These are phyloP conservation scores for Phytophthora colocasiae DNA, from an alignment of 352 stramenopile genomes.

Conservation along the genomic window DNA sequence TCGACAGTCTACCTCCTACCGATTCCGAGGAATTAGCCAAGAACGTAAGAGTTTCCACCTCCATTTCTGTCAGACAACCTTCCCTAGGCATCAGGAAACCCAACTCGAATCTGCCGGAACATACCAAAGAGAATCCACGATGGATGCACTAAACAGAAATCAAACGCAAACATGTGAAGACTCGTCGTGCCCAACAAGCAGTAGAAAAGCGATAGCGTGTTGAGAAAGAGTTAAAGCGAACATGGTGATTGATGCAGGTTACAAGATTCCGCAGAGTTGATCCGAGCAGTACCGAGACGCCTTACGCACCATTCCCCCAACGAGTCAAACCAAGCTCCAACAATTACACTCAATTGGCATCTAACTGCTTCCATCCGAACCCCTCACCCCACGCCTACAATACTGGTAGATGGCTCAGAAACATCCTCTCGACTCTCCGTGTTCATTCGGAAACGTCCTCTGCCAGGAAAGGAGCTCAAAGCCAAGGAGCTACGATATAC, in stretches of 20 bases:
- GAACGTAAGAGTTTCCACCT: constrained; percentile 11
- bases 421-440: constrained; percentile 57
- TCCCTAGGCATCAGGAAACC: constrained; percentile 18
- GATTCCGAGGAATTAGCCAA: constrained; percentile 6
- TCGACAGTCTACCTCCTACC: constrained; percentile 10
- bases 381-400: constrained; percentile 26
- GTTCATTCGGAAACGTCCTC: constrained; percentile 74
- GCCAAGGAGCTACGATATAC: constrained; percentile 75
- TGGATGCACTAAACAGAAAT: constrained; percentile 72
- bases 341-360: constrained; percentile 28
- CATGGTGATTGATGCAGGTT: constrained; percentile 77
- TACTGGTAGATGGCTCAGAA: constrained; percentile 11
- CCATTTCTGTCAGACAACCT: constrained; percentile 1
- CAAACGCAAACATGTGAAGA: constrained; percentile 73
- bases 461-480: constrained; percentile 75
- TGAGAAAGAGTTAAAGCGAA: constrained; percentile 62
- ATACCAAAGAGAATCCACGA: constrained; percentile 52
- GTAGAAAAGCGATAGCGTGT: constrained; percentile 78
- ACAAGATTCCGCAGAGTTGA: constrained; percentile 81
- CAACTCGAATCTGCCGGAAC: constrained; percentile 24
- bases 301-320: constrained; percentile 43
- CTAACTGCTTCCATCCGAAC: constrained; percentile 25
- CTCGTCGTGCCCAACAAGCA: constrained; percentile 57
- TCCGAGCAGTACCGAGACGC: constrained; percentile 62
- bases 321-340: constrained; percentile 30